Evolutionary conservation across 2,329 filamentous ascomycete species (phyloP).

Genomic region (Trichoderma breve): DNA sequence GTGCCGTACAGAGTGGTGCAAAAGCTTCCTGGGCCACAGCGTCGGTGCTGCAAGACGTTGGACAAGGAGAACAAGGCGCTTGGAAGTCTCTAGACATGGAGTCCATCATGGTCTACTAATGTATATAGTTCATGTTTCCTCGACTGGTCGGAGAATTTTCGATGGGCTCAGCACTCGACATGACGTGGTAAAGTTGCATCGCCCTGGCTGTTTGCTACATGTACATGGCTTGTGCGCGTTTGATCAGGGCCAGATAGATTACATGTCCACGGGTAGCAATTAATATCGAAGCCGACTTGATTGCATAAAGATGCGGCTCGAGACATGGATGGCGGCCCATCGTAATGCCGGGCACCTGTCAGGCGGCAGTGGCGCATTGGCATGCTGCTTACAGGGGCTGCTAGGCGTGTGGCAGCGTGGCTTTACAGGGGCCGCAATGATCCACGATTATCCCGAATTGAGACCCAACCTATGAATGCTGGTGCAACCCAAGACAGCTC

Average conservation of each 20-base stretch:
- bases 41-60: constrained; percentile 18
- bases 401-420: constrained; percentile 1
- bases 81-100: background rate
- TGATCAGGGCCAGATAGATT: constrained; percentile 2
- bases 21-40: constrained; percentile 9
- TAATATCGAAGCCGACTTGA: background rate
- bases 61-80: background rate
- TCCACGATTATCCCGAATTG: background rate
- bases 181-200: background rate
- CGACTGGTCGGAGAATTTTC: background rate
- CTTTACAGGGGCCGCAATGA: background rate
- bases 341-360: constrained; percentile 17
- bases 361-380: constrained; percentile 19
- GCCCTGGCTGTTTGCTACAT: background rate
- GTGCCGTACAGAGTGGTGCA: background rate
- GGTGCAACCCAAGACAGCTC: background rate
- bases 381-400: constrained; percentile 7
- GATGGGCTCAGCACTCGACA: background rate
- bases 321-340: background rate
- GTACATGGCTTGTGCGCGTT: background rate
- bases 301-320: background rate
- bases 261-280: background rate
- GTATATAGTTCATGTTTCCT: background rate
- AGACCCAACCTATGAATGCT: background rate
- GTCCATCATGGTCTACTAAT: background rate